phyloP scores from a whole-genome alignment of 148 eudicot species.

The Bassia scoparia region DNA sequence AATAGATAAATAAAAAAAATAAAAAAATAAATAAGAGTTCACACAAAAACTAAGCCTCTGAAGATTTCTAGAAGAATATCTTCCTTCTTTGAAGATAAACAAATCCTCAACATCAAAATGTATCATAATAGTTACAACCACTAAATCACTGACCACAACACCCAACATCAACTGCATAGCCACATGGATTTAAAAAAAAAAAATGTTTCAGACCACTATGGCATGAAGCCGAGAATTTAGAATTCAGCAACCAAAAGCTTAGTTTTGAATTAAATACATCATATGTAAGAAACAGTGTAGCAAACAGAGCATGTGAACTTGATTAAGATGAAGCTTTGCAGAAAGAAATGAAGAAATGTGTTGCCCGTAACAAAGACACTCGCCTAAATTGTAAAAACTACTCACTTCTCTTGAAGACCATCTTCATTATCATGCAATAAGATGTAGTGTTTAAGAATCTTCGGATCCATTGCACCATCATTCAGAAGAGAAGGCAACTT shows the following conservation, averaged over 20 bases:
- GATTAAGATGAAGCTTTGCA: background rate
- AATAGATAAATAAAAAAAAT: no score
- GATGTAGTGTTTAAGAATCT: slow-evolving; percentile 75
- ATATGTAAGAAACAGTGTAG: background rate
- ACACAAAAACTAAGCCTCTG: background rate
- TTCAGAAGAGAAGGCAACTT: slow-evolving; percentile 80
- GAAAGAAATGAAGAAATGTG: background rate
- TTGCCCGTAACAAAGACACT: background rate
- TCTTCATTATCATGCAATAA: slow-evolving; percentile 87
- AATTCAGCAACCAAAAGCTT: background rate
- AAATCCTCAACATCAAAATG: background rate
- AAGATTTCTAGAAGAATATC: background rate
- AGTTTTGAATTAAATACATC: background rate
- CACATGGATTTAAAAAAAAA: no score
- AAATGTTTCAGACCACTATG: slow-evolving; percentile 1
- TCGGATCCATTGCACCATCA: slow-evolving; percentile 95
- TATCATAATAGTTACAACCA: no score
- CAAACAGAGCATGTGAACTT: slow-evolving; percentile 1
- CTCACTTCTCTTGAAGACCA: slow-evolving; percentile 59
- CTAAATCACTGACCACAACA: no score
- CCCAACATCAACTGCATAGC: no score
- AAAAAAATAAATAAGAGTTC: no score
- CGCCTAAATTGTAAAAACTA: slow-evolving; percentile 7
- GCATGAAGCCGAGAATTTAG: background rate
- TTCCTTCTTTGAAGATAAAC: background rate